Conservation (phyloP, 2,329 filamentous ascomycete genomes). For the Colletotrichum euphorbiae region DNA sequence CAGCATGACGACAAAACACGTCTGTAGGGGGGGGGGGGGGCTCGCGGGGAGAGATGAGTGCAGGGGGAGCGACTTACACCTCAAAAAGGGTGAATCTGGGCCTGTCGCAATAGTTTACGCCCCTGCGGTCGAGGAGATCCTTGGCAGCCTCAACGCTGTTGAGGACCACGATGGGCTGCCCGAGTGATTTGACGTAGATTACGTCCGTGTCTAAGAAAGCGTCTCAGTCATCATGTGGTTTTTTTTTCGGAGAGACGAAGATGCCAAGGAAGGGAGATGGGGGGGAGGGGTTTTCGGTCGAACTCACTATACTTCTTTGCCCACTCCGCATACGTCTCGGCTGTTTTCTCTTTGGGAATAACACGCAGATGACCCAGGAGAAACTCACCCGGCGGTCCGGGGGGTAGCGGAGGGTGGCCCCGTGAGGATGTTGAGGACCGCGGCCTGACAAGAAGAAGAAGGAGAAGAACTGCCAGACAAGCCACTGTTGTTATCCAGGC, state of each 20-base stretch:
- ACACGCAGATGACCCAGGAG: slow-evolving; percentile 54
- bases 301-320: slow-evolving; percentile 65
- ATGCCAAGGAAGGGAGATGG: no score
- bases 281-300: no score
- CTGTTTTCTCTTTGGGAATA: slow-evolving; percentile 43
- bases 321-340: slow-evolving; percentile 39
- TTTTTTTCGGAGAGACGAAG: not conserved
- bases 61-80: slow-evolving; percentile 40
- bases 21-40: not conserved
- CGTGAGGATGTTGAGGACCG: slow-evolving; percentile 17
- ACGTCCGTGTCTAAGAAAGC: slow-evolving; percentile 44
- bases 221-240: not conserved
- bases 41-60: no score
- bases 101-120: slow-evolving; percentile 57
- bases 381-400: slow-evolving; percentile 43
- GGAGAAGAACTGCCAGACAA: slow-evolving; percentile 23
- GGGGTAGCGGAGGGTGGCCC: slow-evolving; percentile 35
- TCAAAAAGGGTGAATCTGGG: slow-evolving; percentile 58
- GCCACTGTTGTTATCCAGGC: slow-evolving; percentile 21
- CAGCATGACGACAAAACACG: slow-evolving; percentile 12
- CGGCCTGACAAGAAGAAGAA: slow-evolving; percentile 20
- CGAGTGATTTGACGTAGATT: slow-evolving; percentile 47
- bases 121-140: slow-evolving; percentile 59
- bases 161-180: slow-evolving; percentile 54
- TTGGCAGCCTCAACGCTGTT: slow-evolving; percentile 56